Percentiles rank a stretch among this genome's conserved stretches.
Conservation (phyloP, 108 stramenopile species). For the Aurantiochytrium sp. region DNA sequence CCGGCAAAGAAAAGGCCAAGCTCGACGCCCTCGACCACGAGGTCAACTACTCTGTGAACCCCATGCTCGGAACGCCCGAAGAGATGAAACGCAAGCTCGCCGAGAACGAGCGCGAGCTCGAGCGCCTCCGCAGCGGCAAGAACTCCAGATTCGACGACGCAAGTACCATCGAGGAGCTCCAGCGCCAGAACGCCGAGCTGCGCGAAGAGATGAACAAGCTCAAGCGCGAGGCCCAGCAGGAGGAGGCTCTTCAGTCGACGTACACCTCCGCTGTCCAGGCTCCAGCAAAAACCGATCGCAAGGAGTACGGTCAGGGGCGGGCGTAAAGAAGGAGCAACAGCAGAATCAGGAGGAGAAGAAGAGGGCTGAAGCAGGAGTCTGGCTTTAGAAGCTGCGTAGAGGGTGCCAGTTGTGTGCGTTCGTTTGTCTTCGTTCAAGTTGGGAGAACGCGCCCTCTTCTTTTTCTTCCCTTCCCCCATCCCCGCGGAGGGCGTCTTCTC, state of each 20-base stretch:
- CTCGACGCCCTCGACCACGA: slow-evolving; percentile 19
- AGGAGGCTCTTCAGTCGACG: neutral
- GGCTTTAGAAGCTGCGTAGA: too few species aligned
- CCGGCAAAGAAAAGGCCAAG: neutral
- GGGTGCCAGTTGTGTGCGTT: too few species aligned
- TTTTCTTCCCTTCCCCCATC: too few species aligned
- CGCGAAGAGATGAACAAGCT: slow-evolving; percentile 32
- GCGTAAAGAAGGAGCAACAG: neutral
- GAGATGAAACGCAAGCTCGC: slow-evolving; percentile 24
- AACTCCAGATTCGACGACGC: neutral
- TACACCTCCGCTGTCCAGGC: neutral
- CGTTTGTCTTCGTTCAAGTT: too few species aligned
- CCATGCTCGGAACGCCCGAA: slow-evolving; percentile 9
- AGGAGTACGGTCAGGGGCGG: neutral
- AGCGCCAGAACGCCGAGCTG: neutral
- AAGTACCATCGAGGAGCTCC: neutral
- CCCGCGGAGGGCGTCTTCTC: too few species aligned
- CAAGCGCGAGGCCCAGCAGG: slow-evolving; percentile 10
- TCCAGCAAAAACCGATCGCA: neutral
- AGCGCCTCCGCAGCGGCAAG: slow-evolving; percentile 21
- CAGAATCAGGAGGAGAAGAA: too few species aligned
- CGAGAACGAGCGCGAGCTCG: slow-evolving; percentile 22
- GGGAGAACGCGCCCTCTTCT: too few species aligned
- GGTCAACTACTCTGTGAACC: neutral
- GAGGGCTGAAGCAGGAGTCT: too few species aligned